Conservation (phyloP, 305 asterid species). For the Striga hermonthica region DNA sequence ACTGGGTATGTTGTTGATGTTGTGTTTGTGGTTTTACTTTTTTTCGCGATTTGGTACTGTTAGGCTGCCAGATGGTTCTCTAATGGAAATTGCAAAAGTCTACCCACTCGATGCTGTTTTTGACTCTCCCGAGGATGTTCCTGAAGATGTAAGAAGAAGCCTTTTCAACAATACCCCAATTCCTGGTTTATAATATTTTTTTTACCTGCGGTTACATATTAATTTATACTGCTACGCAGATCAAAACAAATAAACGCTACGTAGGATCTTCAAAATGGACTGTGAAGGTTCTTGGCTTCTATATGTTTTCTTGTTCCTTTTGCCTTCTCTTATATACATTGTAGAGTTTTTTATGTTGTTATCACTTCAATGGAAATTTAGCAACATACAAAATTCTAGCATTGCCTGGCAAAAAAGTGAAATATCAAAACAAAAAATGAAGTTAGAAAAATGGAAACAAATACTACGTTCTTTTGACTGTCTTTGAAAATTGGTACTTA, state of each 20-base stretch:
- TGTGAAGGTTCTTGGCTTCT: constrained; percentile 62
- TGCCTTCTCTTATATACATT: not conserved
- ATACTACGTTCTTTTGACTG: too few species aligned
- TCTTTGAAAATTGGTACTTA: not conserved
- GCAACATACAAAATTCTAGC: not conserved
- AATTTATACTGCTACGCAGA: constrained; percentile 45
- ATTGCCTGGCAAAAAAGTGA: too few species aligned
- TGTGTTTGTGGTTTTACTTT: constrained; percentile 23
- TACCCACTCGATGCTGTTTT: constrained; percentile 94
- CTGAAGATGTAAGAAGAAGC: constrained; percentile 69
- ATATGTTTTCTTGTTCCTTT: constrained; percentile 15
- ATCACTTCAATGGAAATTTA: too few species aligned
- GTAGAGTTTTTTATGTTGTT: too few species aligned
- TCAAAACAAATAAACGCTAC: constrained; percentile 85
- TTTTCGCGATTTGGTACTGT: constrained; percentile 22
- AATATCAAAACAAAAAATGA: not conserved
- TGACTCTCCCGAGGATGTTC: constrained; percentile 92
- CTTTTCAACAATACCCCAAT: constrained; percentile 1
- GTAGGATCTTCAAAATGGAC: constrained; percentile 91
- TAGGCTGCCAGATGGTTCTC: constrained; percentile 94
- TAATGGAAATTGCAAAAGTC: constrained; percentile 88
- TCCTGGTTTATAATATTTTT: not conserved
- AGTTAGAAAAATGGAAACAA: not conserved
- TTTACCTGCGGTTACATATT: constrained; percentile 9
- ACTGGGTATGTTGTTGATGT: not conserved